Evolutionary conservation across 140 eudicot species (phyloP).

Genomic region (Ambrosia hybrid): DNA sequence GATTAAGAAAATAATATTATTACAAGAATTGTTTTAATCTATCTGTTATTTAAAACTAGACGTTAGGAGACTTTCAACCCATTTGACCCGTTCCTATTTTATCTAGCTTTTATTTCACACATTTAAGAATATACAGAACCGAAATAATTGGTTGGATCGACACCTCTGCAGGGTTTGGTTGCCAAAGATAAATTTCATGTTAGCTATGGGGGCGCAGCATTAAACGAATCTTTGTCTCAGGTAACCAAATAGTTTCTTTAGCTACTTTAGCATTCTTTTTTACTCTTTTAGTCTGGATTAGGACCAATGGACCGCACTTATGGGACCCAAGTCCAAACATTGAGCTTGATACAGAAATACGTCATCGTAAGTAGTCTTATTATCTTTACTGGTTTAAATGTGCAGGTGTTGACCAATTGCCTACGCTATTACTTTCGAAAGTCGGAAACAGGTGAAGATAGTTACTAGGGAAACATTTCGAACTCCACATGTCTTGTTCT

Average conservation of each 20-base stretch:
- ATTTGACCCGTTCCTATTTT: not conserved
- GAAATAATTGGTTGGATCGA: too few species aligned
- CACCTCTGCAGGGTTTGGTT: slow-evolving; percentile 58
- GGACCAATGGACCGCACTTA: not conserved
- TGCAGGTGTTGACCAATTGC: slow-evolving; percentile 82
- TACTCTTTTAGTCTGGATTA: not conserved
- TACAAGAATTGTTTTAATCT: not conserved
- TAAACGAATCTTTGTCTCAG: slow-evolving; percentile 81
- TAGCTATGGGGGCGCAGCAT: slow-evolving; percentile 85
- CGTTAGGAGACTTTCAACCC: not conserved
- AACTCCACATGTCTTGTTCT: not conserved
- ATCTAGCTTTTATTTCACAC: not conserved
- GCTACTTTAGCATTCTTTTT: not conserved
- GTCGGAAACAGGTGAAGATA: slow-evolving; percentile 80
- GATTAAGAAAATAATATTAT: not conserved
- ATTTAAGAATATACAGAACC: too few species aligned
- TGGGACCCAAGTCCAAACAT: not conserved
- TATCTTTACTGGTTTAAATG: slow-evolving; percentile 9
- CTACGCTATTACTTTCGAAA: slow-evolving; percentile 85
- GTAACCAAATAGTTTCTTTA: slow-evolving; percentile 32
- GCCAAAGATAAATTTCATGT: slow-evolving; percentile 93
- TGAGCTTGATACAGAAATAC: not conserved
- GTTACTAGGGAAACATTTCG: slow-evolving; percentile 52
- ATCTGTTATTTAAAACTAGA: not conserved
- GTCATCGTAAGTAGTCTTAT: not conserved